Conservation (phyloP, 306 rosid genomes). For the Sophora flavescens region DNA sequence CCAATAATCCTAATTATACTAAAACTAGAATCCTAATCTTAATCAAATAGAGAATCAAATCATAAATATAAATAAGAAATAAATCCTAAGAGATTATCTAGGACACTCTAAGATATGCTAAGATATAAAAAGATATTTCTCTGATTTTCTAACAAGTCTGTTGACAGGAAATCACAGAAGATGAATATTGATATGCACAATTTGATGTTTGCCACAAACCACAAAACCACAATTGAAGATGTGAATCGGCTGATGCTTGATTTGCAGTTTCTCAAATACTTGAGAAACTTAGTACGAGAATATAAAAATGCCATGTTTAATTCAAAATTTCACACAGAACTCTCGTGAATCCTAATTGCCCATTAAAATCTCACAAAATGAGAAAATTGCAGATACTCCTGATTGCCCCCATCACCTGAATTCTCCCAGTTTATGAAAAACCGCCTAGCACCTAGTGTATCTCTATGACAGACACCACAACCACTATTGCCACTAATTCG, state of each 20-base stretch:
- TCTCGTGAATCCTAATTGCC: slow-evolving; percentile 29
- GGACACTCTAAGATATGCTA: too few species aligned
- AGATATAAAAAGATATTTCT: too few species aligned
- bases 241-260: slow-evolving; percentile 20
- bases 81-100: too few species aligned
- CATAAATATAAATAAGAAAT: too few species aligned
- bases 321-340: slow-evolving; percentile 34
- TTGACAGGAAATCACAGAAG: neutral
- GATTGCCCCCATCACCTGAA: slow-evolving; percentile 5
- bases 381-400: slow-evolving; percentile 17
- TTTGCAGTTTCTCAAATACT: slow-evolving; percentile 28
- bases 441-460: slow-evolving; percentile 21
- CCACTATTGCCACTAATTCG: neutral
- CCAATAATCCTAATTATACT: too few species aligned
- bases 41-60: too few species aligned
- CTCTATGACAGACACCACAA: slow-evolving; percentile 17
- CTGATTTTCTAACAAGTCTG: too few species aligned
- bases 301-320: slow-evolving; percentile 5
- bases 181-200: neutral
- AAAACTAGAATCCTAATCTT: too few species aligned
- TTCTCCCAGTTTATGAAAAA: slow-evolving; percentile 16
- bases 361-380: slow-evolving; percentile 21
- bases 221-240: slow-evolving; percentile 16
- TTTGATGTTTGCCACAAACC: slow-evolving; percentile 38
- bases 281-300: slow-evolving; percentile 9